Conservation (phyloP, 768 basidiomycete genomes). For the Dentipellis fragilis region DNA sequence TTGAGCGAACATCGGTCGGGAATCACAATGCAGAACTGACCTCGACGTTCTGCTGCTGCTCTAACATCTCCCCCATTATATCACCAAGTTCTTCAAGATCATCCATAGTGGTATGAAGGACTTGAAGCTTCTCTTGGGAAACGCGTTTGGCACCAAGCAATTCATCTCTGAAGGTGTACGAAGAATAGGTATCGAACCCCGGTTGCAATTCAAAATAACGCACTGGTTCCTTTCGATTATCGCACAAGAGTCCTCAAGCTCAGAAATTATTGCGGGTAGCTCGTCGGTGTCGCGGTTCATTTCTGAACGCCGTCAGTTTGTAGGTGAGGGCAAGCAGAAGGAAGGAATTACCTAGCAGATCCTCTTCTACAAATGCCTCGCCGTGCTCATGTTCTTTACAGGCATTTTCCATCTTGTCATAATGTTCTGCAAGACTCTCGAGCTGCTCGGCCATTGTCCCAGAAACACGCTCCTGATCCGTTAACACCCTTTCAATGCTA, state of each 20-base stretch:
- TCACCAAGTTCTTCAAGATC: slow-evolving; percentile 71
- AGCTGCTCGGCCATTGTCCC: slow-evolving; percentile 64
- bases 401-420: slow-evolving; percentile 65
- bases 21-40: slow-evolving; percentile 24
- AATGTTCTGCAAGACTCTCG: slow-evolving; percentile 65
- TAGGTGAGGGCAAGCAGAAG: not conserved
- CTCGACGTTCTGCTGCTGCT: slow-evolving; percentile 59
- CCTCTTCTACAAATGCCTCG: slow-evolving; percentile 55
- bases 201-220: slow-evolving; percentile 15
- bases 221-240: slow-evolving; percentile 50
- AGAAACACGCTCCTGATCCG: slow-evolving; percentile 45
- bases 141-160: slow-evolving; percentile 34
- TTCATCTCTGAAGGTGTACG: slow-evolving; percentile 33
- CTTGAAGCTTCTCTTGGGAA: slow-evolving; percentile 37
- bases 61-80: slow-evolving; percentile 72
- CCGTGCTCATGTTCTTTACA: slow-evolving; percentile 62
- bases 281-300: slow-evolving; percentile 80
- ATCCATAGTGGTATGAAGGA: slow-evolving; percentile 40
- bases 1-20: not conserved
- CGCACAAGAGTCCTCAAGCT: slow-evolving; percentile 51
- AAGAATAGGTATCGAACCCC: not conserved
- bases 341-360: slow-evolving; percentile 43
- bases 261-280: slow-evolving; percentile 62
- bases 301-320: slow-evolving; percentile 28
- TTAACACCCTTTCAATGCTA: slow-evolving; percentile 39